Evolutionary conservation across 169 alveolate genomes (phyloP), one percentile per base, ranked within the genome.

Genomic region (Cryptosporidium ryanae): DNA sequence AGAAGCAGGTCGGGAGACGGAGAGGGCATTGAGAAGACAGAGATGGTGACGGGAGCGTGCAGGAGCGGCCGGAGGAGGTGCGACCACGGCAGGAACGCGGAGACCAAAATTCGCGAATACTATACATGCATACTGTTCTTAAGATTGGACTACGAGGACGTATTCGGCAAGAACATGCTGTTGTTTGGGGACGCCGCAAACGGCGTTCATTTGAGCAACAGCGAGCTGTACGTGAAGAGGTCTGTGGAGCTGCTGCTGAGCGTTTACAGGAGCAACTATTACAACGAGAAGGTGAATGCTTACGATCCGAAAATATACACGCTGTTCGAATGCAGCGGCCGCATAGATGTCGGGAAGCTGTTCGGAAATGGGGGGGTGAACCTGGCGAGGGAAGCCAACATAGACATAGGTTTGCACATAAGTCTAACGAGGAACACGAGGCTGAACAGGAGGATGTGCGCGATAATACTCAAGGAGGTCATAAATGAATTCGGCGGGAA

Each of bases 51-150:
- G n/a, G n/a, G n/a, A n/a, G 25, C 21, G 21, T 15, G 13, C 21
- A 17, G 13, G 13, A 55, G 65, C 65, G 65, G 1, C 0, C 13
- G 13, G 1, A n/a, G 15, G 7, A 61, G 7, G 7, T 25, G 23
- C 31, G 13, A 61, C 18, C 6, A 18, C 8, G 25, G 23, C 13
- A 31, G 0, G 13, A 1, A 23, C 5, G 32, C 18, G 31, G 34
- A 54, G 34, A 31, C 18, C 6, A 50, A n/a, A 52, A 27, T 10
- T 7, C 65, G 83, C 0, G 57, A 68, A 4, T 44, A 50, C 31
- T 68, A 34, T 25, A 32, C 83, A 68, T 68, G 83, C 31, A 31
- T 68, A 17, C 1, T 68, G 17, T 68, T 27, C n/a, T 29, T 68
- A 15, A 23, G 10, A 15, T 54, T 68, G 27, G 49, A 32, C 0